phyloP scores from a whole-genome alignment of 1,139 yeast genomes.

The Taphrina communis region DNA sequence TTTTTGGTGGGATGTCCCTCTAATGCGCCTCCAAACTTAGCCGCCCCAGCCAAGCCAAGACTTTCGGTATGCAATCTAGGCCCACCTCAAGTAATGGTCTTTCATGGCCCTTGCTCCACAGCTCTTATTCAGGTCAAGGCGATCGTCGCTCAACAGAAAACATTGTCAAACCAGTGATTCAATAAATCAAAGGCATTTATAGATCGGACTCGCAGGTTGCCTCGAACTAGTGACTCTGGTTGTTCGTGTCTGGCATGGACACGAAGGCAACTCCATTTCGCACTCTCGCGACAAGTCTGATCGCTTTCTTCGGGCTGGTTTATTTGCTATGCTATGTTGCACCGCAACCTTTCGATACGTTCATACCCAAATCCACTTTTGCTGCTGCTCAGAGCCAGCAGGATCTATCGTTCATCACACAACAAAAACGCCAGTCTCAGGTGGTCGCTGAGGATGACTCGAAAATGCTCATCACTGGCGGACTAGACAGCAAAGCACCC shows the following conservation, averaged over 20 bases:
- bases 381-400: not conserved
- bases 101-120: constrained; percentile 5
- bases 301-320: not conserved
- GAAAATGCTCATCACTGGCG: constrained; percentile 18
- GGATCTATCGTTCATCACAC: not conserved
- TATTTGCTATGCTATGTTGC: constrained; percentile 10
- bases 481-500: constrained; percentile 14
- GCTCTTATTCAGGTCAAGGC: not conserved
- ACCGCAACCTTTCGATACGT: not conserved
- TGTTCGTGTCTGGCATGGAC: not conserved
- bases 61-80: not conserved
- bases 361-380: not conserved
- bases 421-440: not conserved
- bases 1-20: not conserved
- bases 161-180: no score
- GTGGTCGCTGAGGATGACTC: not conserved
- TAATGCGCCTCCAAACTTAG: no score
- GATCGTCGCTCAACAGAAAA: no score
- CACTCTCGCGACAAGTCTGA: not conserved
- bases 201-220: no score
- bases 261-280: not conserved
- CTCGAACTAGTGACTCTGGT: no score
- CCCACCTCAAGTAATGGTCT: not conserved
- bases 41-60: no score
- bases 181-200: no score